A percentile compares a stretch with the other conserved stretches of the same genome.
Conservation (phyloP, 352 stramenopile genomes). For the Phytophthora podocarpi region DNA sequence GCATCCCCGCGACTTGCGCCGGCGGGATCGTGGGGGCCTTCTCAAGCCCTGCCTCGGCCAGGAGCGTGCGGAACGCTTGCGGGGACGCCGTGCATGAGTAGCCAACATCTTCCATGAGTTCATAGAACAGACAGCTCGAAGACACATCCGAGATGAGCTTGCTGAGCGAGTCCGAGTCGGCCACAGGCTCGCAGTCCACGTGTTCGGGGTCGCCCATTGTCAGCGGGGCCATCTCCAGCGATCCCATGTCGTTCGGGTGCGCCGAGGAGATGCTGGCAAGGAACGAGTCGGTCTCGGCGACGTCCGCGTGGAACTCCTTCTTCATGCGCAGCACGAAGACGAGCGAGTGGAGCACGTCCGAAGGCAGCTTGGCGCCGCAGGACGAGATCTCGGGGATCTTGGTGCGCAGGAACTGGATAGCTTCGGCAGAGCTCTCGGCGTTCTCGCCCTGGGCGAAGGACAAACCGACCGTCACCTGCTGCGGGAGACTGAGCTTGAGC, state of each 20-base stretch:
- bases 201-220: slow-evolving; percentile 88
- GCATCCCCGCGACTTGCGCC: slow-evolving; percentile 87
- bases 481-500: slow-evolving; percentile 85
- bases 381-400: slow-evolving; percentile 88
- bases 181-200: slow-evolving; percentile 75
- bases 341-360: slow-evolving; percentile 82
- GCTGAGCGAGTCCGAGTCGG: slow-evolving; percentile 65
- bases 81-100: slow-evolving; percentile 83
- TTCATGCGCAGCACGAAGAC: slow-evolving; percentile 86
- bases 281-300: slow-evolving; percentile 86
- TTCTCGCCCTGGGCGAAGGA: slow-evolving; percentile 83
- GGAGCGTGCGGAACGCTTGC: slow-evolving; percentile 81
- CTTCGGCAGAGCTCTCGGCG: slow-evolving; percentile 54
- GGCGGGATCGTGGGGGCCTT: slow-evolving; percentile 86
- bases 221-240: slow-evolving; percentile 83
- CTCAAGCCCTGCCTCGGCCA: slow-evolving; percentile 81
- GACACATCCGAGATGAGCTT: slow-evolving; percentile 84
- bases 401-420: slow-evolving; percentile 76
- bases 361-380: slow-evolving; percentile 81
- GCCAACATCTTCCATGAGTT: slow-evolving; percentile 92
- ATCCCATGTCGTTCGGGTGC: slow-evolving; percentile 88
- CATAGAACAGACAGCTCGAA: slow-evolving; percentile 85
- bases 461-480: slow-evolving; percentile 85
- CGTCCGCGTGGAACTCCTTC: slow-evolving; percentile 71
- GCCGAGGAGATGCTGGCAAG: slow-evolving; percentile 84